These are phyloP conservation scores for Larix kaempferi DNA, from an alignment of 75 land plant genomes.

Conservation along the genomic window DNA sequence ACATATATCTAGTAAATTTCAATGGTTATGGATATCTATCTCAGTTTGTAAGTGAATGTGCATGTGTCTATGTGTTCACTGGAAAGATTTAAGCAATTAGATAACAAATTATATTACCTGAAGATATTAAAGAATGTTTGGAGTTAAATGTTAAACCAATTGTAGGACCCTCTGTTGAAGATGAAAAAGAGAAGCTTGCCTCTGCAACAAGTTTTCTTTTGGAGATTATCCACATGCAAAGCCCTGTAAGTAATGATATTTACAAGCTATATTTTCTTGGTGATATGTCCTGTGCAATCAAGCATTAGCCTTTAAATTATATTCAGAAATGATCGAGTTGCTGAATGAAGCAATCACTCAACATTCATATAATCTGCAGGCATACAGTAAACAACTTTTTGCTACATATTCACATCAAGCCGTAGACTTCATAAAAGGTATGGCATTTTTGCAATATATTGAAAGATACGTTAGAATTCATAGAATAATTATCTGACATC, in stretches of 20 bases:
- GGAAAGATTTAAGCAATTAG: neutral
- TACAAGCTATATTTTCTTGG: neutral
- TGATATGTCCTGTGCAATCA: neutral
- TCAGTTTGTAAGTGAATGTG: no score
- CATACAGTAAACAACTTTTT: conserved; percentile 3
- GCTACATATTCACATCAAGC: conserved; percentile 9
- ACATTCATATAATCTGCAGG: conserved; percentile 3
- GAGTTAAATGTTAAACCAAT: neutral
- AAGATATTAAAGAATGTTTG: neutral
- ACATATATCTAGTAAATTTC: neutral
- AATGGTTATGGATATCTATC: neutral
- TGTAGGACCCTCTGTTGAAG: neutral
- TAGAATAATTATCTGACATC: neutral
- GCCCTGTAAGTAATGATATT: conserved; percentile 2
- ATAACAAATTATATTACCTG: neutral
- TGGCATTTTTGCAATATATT: neutral
- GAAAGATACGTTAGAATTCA: neutral
- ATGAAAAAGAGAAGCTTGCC: conserved; percentile 4
- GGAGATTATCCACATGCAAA: conserved; percentile 8
- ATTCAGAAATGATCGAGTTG: neutral
- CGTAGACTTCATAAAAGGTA: conserved; percentile 10
- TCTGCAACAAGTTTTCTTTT: conserved; percentile 4
- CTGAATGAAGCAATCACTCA: neutral
- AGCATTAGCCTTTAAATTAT: neutral
- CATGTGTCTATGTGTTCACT: neutral